A percentile compares a stretch with the other conserved stretches of the same genome.
Evolutionary conservation across 2,329 filamentous ascomycete species (phyloP).

Genomic region (Penicillium vulpinum): DNA sequence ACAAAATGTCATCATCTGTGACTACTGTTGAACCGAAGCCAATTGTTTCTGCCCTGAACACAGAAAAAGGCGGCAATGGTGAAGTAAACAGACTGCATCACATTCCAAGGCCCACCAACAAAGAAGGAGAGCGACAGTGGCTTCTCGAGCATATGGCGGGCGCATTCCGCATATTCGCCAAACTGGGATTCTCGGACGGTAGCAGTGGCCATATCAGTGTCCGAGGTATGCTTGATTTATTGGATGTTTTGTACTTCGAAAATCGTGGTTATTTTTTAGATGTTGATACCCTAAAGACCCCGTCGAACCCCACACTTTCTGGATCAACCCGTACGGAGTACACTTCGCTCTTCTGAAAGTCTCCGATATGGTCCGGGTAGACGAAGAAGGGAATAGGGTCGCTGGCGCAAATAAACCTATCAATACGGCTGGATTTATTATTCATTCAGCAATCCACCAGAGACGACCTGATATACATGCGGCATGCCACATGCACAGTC

Average conservation of each 20-base stretch:
- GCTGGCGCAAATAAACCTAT: constrained; percentile 43
- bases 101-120: neutral
- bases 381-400: constrained; percentile 45
- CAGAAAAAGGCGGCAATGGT: neutral
- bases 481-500: constrained; percentile 48
- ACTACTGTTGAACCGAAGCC: neutral
- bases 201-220: constrained; percentile 20
- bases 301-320: constrained; percentile 28
- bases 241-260: neutral
- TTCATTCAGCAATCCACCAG: constrained; percentile 50
- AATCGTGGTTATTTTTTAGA: neutral
- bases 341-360: constrained; percentile 47
- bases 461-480: constrained; percentile 48
- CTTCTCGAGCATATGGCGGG: constrained; percentile 20
- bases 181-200: constrained; percentile 21
- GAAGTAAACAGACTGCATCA: neutral
- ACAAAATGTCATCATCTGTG: neutral
- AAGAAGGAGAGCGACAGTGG: constrained; percentile 7
- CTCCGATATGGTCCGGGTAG: constrained; percentile 50
- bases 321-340: constrained; percentile 46
- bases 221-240: constrained; percentile 5
- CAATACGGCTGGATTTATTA: constrained; percentile 51
- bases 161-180: constrained; percentile 25
- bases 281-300: constrained; percentile 17
- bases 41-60: neutral